phyloP scores from a whole-genome alignment of 2,329 filamentous ascomycete species.

The Elsinoe perseae region DNA sequence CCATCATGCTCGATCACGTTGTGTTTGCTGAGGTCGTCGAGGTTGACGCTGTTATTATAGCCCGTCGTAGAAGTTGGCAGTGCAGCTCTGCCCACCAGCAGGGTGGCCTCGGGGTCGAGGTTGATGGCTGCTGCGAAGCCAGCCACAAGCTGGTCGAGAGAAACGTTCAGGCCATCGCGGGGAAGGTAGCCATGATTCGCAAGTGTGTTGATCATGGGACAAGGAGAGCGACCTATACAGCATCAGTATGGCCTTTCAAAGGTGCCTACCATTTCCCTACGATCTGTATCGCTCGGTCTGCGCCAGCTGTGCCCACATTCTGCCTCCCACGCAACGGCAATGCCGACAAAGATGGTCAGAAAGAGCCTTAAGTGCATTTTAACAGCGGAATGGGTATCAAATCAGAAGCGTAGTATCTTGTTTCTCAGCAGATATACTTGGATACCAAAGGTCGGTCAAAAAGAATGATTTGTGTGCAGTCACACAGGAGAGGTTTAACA shows the following conservation, averaged over 20 bases:
- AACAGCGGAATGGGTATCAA: neutral
- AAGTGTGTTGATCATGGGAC: slow-evolving; percentile 23
- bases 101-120: neutral
- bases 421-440: neutral
- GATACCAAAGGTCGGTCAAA: neutral
- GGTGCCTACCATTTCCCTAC: neutral
- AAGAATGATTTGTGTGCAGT: slow-evolving; percentile 1
- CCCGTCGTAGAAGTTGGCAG: neutral
- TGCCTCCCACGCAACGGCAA: neutral
- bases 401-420: neutral
- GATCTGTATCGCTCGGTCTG: neutral
- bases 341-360: neutral
- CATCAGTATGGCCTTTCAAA: neutral
- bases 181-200: slow-evolving; percentile 25
- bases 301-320: neutral
- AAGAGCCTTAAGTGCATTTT: neutral
- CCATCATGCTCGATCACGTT: slow-evolving; percentile 14
- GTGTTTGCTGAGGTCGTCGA: slow-evolving; percentile 11
- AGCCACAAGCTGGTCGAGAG: neutral
- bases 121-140: slow-evolving; percentile 3
- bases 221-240: slow-evolving; percentile 24
- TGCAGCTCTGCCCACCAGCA: neutral
- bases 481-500: neutral
- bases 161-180: slow-evolving; percentile 18
- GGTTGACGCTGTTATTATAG: neutral